phyloP scores from a whole-genome alignment of 2,329 filamentous ascomycete genomes.

The Diaporthe citrichinensis region DNA sequence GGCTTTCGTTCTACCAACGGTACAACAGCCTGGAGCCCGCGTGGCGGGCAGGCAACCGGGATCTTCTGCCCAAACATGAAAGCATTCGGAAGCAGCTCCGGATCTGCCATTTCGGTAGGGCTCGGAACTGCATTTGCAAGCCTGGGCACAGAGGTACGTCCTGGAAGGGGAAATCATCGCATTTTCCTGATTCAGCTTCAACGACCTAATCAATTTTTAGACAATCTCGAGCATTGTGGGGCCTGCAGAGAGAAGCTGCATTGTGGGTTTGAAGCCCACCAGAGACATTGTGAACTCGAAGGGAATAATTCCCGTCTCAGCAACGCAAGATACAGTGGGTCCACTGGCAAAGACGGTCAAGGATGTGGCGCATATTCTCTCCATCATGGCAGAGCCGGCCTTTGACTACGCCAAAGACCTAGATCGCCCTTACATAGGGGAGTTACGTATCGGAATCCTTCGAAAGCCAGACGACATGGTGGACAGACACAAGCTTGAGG shows the following conservation, averaged over 20 bases:
- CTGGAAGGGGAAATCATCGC: background rate
- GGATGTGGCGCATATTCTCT: conserved; percentile 22
- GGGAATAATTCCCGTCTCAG: conserved; percentile 75
- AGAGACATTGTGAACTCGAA: conserved; percentile 71
- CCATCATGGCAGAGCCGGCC: conserved; percentile 60
- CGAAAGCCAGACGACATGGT: conserved; percentile 65
- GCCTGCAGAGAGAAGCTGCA: conserved; percentile 67
- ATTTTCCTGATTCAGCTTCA: background rate
- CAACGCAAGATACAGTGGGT: conserved; percentile 76
- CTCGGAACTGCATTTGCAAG: conserved; percentile 71
- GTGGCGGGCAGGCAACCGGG: conserved; percentile 71
- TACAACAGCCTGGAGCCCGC: conserved; percentile 74
- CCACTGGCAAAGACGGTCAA: conserved; percentile 73
- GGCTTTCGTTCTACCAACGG: conserved; percentile 71
- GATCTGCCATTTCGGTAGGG: conserved; percentile 70
- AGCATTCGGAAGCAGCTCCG: conserved; percentile 72
- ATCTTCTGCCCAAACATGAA: conserved; percentile 74
- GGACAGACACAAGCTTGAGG: background rate
- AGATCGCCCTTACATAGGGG: background rate
- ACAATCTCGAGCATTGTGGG: conserved; percentile 61
- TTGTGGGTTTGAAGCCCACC: conserved; percentile 76
- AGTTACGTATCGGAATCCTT: conserved; percentile 71
- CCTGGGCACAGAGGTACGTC: conserved; percentile 67
- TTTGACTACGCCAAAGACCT: background rate
- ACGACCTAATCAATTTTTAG: background rate